Evolutionary conservation across 1,284 basidiomycete species (phyloP).

Genomic region (Trametes hirsuta): DNA sequence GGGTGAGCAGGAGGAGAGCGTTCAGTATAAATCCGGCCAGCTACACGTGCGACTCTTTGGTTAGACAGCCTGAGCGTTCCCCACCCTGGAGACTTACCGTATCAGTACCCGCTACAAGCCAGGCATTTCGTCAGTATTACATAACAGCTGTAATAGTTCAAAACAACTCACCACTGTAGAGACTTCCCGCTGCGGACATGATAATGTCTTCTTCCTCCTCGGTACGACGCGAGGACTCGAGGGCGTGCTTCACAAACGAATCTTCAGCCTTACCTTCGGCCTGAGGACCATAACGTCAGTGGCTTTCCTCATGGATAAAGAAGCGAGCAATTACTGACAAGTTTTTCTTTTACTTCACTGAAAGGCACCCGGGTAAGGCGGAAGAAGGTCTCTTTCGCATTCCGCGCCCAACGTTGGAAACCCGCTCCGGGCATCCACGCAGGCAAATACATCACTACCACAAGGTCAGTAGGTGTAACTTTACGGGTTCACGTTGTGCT

Average conservation of each 20-base stretch:
- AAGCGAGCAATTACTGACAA: not conserved
- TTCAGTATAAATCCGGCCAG: slow-evolving; percentile 1
- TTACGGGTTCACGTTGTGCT: not conserved
- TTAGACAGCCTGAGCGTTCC: not conserved
- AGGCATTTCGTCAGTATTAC: not conserved
- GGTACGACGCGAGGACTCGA: not conserved
- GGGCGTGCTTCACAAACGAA: not conserved
- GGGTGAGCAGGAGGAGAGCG: slow-evolving; percentile 34
- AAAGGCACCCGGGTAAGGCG: not conserved
- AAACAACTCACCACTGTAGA: slow-evolving; percentile 11
- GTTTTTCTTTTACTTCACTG: not conserved
- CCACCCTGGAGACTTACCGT: not conserved
- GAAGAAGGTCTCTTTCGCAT: slow-evolving; percentile 4
- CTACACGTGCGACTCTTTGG: not conserved
- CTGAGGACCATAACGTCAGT: no score
- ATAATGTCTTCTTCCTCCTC: slow-evolving; percentile 9
- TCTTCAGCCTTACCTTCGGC: not conserved
- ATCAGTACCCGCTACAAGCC: slow-evolving; percentile 3
- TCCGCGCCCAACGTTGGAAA: slow-evolving; percentile 9
- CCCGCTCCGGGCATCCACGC: slow-evolving; percentile 9
- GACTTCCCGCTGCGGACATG: slow-evolving; percentile 12
- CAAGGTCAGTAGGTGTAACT: not conserved
- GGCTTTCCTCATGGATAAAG: not conserved
- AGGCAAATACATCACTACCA: slow-evolving; percentile 10
- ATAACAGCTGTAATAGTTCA: not conserved